A percentile compares a stretch with the other conserved stretches of the same genome.
These are phyloP conservation scores for Daldinia eschscholtzii DNA, from an alignment of 2,329 filamentous ascomycete genomes.

Conservation along the genomic window DNA sequence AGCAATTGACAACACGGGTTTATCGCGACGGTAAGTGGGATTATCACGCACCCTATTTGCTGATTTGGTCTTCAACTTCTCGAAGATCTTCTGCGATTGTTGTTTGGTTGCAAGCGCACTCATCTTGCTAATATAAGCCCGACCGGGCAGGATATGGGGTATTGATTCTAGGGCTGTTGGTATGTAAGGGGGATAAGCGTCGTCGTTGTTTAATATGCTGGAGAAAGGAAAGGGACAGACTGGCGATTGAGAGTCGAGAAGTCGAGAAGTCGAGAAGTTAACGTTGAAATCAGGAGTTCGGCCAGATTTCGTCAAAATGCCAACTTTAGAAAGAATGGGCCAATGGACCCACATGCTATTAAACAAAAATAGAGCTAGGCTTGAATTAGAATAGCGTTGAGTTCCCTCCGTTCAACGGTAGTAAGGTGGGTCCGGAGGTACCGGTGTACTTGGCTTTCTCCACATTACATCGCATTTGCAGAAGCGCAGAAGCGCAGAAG, in stretches of 20 bases:
- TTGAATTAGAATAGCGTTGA: slow-evolving; percentile 31
- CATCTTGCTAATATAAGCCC: slow-evolving; percentile 63
- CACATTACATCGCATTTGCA: slow-evolving; percentile 40
- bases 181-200: background rate
- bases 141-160: slow-evolving; percentile 7
- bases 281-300: slow-evolving; percentile 50
- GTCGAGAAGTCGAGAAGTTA: slow-evolving; percentile 6
- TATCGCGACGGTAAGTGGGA: slow-evolving; percentile 15
- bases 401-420: background rate
- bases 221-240: background rate
- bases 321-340: slow-evolving; percentile 41
- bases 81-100: slow-evolving; percentile 96
- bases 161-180: background rate
- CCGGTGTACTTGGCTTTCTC: slow-evolving; percentile 19
- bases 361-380: slow-evolving; percentile 29
- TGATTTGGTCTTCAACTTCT: slow-evolving; percentile 93
- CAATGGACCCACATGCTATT: slow-evolving; percentile 27
- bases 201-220: slow-evolving; percentile 1
- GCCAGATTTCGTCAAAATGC: slow-evolving; percentile 53
- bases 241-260: slow-evolving; percentile 9
- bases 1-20: slow-evolving; percentile 27
- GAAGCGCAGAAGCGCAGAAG: slow-evolving; percentile 44
- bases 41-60: slow-evolving; percentile 84
- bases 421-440: background rate
- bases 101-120: slow-evolving; percentile 84